Evolutionary conservation across 2,329 filamentous ascomycete species (phyloP).

Genomic region (Triangularia setosa): DNA sequence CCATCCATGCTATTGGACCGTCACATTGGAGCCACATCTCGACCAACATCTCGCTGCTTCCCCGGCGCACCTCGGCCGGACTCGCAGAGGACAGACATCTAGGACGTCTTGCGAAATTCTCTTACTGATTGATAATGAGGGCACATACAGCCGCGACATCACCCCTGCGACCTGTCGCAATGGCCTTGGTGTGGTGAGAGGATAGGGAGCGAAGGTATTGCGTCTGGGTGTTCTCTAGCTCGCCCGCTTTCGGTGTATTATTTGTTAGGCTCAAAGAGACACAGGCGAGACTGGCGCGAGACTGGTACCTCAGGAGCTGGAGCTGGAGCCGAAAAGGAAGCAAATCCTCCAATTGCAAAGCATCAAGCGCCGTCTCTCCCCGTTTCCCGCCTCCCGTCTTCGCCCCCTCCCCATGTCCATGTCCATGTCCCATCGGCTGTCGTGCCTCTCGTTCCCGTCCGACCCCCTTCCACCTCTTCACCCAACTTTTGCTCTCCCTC

Average conservation of each 20-base stretch:
- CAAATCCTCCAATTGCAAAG: not conserved
- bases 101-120: not conserved
- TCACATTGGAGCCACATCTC: not conserved
- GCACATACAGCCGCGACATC: not conserved
- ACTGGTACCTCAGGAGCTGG: too few species aligned
- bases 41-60: not conserved
- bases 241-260: not conserved
- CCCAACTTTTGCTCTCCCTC: not conserved
- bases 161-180: not conserved
- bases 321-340: not conserved
- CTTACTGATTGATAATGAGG: not conserved
- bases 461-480: not conserved
- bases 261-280: slow-evolving; percentile 1
- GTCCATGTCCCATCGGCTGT: not conserved
- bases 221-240: not conserved
- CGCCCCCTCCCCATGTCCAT: not conserved
- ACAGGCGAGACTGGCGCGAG: not conserved
- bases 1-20: not conserved
- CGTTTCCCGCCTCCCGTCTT: not conserved
- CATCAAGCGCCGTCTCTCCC: not conserved
- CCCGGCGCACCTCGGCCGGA: not conserved
- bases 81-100: not conserved
- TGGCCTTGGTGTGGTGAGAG: not conserved
- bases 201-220: not conserved
- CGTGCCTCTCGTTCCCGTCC: not conserved